phyloP scores from a whole-genome alignment of 1,139 yeast species.

The Candida mesenterica region DNA sequence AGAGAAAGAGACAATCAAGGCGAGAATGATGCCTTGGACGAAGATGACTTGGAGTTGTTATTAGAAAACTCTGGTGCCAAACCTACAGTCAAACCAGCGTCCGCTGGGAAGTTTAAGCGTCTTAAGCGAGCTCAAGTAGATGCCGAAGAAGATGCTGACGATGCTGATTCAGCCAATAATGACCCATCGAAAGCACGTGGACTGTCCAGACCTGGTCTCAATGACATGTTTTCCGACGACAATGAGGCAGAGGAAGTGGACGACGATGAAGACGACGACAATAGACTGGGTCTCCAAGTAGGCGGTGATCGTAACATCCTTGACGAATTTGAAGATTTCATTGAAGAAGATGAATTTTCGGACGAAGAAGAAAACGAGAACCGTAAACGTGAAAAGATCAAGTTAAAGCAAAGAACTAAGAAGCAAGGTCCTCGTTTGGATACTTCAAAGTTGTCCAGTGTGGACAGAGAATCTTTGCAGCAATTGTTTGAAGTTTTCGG shows the following conservation, averaged over 20 bases:
- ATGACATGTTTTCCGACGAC: constrained; percentile 82
- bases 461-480: constrained; percentile 89
- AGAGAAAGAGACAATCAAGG: constrained; percentile 27
- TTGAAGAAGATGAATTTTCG: constrained; percentile 94
- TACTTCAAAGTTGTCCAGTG: constrained; percentile 66
- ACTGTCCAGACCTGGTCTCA: constrained; percentile 43
- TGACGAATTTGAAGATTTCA: constrained; percentile 94
- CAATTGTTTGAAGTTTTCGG: constrained; percentile 96
- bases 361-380: constrained; percentile 82
- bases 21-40: constrained; percentile 76
- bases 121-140: constrained; percentile 66
- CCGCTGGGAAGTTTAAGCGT: constrained; percentile 63
- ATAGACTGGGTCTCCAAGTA: constrained; percentile 31
- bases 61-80: constrained; percentile 85
- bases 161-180: constrained; percentile 24
- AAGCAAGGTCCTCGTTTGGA: constrained; percentile 42
- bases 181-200: constrained; percentile 11
- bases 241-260: constrained; percentile 45
- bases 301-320: constrained; percentile 43
- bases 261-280: constrained; percentile 28
- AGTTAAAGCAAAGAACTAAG: constrained; percentile 42
- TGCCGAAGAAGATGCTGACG: constrained; percentile 19
- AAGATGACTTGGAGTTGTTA: constrained; percentile 89
- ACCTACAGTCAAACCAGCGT: constrained; percentile 27
- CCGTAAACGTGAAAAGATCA: constrained; percentile 30